These are phyloP conservation scores for Fusarium sp. DNA, from an alignment of 2,329 filamentous ascomycete genomes.

Conservation along the genomic window DNA sequence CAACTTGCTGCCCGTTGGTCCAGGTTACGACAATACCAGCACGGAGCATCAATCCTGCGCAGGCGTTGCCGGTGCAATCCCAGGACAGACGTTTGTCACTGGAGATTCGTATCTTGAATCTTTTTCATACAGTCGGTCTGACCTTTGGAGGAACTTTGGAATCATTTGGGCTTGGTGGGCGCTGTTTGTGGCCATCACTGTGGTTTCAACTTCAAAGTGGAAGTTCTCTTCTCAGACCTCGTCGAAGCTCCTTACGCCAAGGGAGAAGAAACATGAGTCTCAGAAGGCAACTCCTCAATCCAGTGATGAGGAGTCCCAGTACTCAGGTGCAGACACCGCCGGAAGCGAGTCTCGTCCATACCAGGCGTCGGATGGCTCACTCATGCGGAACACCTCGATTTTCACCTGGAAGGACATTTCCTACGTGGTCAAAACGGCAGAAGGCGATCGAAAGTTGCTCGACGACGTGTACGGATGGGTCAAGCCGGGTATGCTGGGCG, in stretches of 20 bases:
- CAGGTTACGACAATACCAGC: background rate
- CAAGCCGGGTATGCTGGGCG: background rate
- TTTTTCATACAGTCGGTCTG: background rate
- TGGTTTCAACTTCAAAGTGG: background rate
- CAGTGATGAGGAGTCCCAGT: background rate
- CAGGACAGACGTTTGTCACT: background rate
- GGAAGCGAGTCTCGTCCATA: background rate
- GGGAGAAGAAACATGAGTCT: background rate
- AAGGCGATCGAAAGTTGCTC: background rate
- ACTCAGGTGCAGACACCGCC: background rate
- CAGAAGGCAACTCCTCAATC: background rate
- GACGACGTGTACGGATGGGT: background rate
- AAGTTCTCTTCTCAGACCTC: background rate
- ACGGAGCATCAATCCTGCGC: background rate
- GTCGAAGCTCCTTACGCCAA: background rate
- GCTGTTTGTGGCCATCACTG: background rate
- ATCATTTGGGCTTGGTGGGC: background rate
- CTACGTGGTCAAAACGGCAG: background rate
- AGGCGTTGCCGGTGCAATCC: background rate
- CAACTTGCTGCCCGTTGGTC: background rate
- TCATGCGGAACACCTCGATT: background rate
- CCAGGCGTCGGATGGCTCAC: background rate
- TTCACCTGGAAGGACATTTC: background rate
- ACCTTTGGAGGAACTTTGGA: background rate
- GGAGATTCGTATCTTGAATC: background rate